Evolutionary conservation across 192 early-diverging fungal species (phyloP).

Genomic region (Physocladia obscura): DNA sequence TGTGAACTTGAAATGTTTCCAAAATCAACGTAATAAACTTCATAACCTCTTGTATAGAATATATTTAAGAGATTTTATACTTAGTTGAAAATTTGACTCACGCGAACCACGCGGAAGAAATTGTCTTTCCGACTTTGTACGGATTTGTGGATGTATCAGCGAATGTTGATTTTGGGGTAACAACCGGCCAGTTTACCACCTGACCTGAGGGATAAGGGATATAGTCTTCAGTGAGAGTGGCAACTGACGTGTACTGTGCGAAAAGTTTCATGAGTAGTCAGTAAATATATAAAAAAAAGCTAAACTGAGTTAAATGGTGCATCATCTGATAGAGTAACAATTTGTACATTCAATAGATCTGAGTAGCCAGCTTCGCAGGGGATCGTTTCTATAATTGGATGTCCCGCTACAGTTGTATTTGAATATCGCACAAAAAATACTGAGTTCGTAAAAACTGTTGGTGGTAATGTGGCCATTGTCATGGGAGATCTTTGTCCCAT

Average conservation of each 20-base stretch:
- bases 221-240: background rate
- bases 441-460: conserved; percentile 22
- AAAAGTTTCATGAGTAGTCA: background rate
- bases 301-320: background rate
- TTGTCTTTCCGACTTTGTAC: background rate
- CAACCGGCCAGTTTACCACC: conserved; percentile 16
- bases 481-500: conserved; percentile 10
- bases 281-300: background rate
- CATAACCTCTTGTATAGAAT: background rate
- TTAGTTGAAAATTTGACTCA: background rate
- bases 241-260: background rate
- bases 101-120: background rate
- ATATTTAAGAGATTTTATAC: background rate
- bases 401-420: conserved; percentile 13
- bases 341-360: background rate
- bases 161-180: conserved; percentile 3
- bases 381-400: background rate
- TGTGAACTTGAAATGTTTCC: background rate
- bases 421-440: background rate
- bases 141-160: conserved; percentile 4
- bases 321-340: background rate
- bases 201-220: background rate
- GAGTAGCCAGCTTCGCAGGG: conserved; percentile 20
- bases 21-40: conserved; percentile 10
- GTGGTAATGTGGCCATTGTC: background rate